Evolutionary conservation across 352 stramenopile genomes (phyloP).

Genomic region (Phytophthora cactorum): DNA sequence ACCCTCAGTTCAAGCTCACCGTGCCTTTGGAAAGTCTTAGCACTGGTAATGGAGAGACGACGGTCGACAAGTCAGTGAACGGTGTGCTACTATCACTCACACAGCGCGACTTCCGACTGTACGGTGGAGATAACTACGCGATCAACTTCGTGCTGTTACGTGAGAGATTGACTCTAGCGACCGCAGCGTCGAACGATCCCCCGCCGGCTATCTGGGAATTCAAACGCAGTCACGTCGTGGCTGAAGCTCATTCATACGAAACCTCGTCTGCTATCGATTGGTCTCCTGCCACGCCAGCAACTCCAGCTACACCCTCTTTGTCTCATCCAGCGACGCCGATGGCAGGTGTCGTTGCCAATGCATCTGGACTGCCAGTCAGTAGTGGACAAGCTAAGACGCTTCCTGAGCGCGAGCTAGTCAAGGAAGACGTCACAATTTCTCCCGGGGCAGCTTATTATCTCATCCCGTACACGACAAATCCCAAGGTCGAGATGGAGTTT

Average conservation of each 20-base stretch:
- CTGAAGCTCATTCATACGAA: conserved; percentile 72
- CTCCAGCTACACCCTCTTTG: conserved; percentile 25
- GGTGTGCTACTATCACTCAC: conserved; percentile 79
- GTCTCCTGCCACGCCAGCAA: conserved; percentile 22
- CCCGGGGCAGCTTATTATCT: conserved; percentile 80
- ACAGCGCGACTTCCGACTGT: conserved; percentile 85
- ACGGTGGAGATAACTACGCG: conserved; percentile 83
- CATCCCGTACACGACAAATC: conserved; percentile 81
- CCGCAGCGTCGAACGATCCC: conserved; percentile 35
- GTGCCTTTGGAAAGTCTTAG: conserved; percentile 29
- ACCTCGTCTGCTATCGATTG: conserved; percentile 21
- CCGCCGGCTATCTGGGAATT: conserved; percentile 72
- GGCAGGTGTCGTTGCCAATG: conserved; percentile 2
- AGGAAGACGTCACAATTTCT: conserved; percentile 77
- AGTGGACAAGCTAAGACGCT: conserved; percentile 39
- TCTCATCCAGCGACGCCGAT: conserved; percentile 32
- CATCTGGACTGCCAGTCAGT: conserved; percentile 2
- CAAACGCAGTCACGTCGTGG: conserved; percentile 61
- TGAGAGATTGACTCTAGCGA: conserved; percentile 63
- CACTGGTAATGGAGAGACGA: conserved; percentile 5
- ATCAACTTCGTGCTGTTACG: conserved; percentile 89
- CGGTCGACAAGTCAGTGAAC: conserved; percentile 18
- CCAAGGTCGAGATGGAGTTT: conserved; percentile 90
- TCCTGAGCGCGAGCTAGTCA: conserved; percentile 82
- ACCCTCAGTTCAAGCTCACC: conserved; percentile 88